A percentile compares a stretch with the other conserved stretches of the same genome.
Conservation (phyloP, 2,329 filamentous ascomycete species). For the Trichoderma sp. region DNA sequence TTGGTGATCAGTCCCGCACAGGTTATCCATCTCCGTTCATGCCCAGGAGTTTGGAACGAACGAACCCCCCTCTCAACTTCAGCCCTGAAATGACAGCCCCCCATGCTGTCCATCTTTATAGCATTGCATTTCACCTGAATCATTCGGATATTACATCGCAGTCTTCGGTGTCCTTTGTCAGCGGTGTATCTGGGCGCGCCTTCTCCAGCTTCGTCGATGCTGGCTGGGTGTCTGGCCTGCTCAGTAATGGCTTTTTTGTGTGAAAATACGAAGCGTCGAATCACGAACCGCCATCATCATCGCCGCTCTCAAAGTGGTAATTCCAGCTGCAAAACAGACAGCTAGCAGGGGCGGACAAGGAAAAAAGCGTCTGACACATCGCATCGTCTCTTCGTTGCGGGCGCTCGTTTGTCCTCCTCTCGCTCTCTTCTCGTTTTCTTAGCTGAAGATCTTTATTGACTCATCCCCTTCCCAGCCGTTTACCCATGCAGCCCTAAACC, state of each 20-base stretch:
- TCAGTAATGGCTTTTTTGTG: neutral
- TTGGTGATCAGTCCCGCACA: neutral
- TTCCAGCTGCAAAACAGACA: constrained; percentile 4
- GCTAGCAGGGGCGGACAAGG: neutral
- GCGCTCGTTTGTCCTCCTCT: constrained; percentile 10
- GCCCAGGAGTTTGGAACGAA: neutral
- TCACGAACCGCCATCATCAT: neutral
- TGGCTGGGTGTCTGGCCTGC: neutral
- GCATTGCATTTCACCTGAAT: neutral
- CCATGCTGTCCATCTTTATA: neutral
- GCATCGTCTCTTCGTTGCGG: constrained; percentile 1
- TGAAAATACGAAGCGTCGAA: constrained; percentile 14
- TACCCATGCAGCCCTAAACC: constrained; percentile 18
- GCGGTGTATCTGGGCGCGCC: neutral
- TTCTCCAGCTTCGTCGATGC: neutral
- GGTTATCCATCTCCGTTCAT: neutral
- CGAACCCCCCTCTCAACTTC: neutral
- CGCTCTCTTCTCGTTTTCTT: neutral
- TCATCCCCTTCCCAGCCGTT: constrained; percentile 5
- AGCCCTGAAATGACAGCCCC: neutral
- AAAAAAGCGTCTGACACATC: constrained; percentile 11
- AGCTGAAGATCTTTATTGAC: constrained; percentile 12
- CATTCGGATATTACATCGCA: neutral
- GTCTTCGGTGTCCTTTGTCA: neutral
- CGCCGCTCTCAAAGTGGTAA: constrained; percentile 1